Evolutionary conservation across 192 early-diverging fungal species (phyloP), one percentile per base, ranked within the genome.

Genomic region (Coemansia furcata): DNA sequence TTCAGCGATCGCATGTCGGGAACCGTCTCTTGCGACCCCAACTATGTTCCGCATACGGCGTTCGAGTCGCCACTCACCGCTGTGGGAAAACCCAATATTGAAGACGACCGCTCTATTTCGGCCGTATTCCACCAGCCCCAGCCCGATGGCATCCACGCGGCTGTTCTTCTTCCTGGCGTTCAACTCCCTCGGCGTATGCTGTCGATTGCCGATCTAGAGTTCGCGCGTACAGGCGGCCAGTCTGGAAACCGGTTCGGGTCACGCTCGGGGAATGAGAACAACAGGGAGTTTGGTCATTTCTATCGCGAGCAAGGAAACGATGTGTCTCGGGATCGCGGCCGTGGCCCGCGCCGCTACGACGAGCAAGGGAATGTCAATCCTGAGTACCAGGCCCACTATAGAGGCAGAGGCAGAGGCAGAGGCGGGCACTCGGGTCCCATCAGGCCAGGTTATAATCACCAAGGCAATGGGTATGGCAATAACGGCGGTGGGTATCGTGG

Each of bases 51-150:
- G 19, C 79, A 87, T 11, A 73, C 76, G 14, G 82, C 84, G 46
- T 89, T 84, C n/a, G 78, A 86, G 17, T 78, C 82, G 6, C 85
- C 87, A 7, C 87, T 89, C 23, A 62, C 84, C 4, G 59, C 9
- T 3, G 85, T 77, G 7, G 87, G 82, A 37, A 68, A 86, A 39
- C 72, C 80, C 10, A 87, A 91, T 38, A 86, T 92, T 46, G 76
- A 82, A 3, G 80, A 89, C 30, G 87, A 89, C 66, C 84, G 76
- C 36, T 89, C 87, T 15, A 85, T 92, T 10, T 86, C 86, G 39
- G 85, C 62, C 1, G 46, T 79, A 29, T 86, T 65, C 69, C 73
- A 73, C 33, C 71, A 77, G 59, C 85, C 85, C 10, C 62, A 79
- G 63, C 66, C 70, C 3, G 76, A 67, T 7, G 37, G 68, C 11